Percentiles rank a stretch among this genome's conserved stretches.
Conservation (phyloP, 202 grass and related monocot species). For the Musa balbisiana region DNA sequence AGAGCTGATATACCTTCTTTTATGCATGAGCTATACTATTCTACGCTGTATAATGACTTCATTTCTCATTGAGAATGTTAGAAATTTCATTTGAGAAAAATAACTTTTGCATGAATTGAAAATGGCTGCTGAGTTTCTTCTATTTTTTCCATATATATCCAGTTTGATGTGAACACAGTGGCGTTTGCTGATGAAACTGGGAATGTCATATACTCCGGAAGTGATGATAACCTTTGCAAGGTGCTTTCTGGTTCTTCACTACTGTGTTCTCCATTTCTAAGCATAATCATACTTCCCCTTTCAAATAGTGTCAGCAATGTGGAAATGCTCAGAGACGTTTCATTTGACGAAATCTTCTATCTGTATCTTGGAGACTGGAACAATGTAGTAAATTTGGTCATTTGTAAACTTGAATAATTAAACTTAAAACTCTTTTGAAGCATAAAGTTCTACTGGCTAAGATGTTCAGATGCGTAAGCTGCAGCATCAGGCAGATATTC, state of each 20-base stretch:
- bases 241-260: constrained; percentile 22
- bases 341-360: neutral
- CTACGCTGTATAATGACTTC: neutral
- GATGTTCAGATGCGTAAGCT: no score
- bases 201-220: constrained; percentile 79
- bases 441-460: no score
- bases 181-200: constrained; percentile 87
- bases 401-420: neutral
- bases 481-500: no score
- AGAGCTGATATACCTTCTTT: neutral
- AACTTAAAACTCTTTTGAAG: neutral
- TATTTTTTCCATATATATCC: constrained; percentile 26
- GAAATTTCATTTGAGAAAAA: no score
- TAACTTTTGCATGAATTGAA: neutral
- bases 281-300: no score
- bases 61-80: neutral
- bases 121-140: neutral
- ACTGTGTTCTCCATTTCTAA: neutral
- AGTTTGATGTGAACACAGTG: constrained; percentile 83
- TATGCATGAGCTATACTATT: neutral
- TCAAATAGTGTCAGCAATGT: neutral
- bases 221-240: constrained; percentile 81
- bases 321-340: neutral
- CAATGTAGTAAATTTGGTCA: neutral
- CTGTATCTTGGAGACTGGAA: neutral